Base-by-base conservation (phyloP, 306 rosid species). In the Ochetophila trinervis region DNA sequence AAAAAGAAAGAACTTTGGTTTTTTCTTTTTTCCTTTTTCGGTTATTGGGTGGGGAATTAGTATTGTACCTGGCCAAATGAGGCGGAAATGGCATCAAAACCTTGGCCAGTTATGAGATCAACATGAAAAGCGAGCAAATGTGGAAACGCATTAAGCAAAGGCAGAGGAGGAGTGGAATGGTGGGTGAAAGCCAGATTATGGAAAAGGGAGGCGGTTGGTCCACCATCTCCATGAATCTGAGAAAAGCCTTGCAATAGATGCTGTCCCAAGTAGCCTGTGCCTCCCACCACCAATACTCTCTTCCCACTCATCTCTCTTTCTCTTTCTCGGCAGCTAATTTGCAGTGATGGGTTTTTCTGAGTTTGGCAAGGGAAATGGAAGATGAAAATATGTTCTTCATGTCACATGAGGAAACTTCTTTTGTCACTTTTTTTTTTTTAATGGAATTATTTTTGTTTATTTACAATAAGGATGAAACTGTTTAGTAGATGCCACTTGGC, bases 241-340 rank as follows among this genome's bases (percentile, higher is more conserved):
- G 81, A 72, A 69, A 78, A 82, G 49, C 79, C 84, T 57, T 78
- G 88, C 50, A 89, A 62, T n/a, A 85, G 75, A 75, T 92, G 98
- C 80, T 92, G 98, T 50, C 98, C 98, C 79, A 92, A 76, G 60
- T 87, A 92, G 18, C 98, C 98, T 13, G 95, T 83, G 63, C 98
- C 96, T 80, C 98, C 98, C 60, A 89, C 89, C 9, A 89, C 66
- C 80, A 92, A 58, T 52, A 87, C 84, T 81, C 82, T 85, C 83
- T 82, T 81, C 32, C 59, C 55, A 16, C 70, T 61, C 81, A 73
- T 82, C 78, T 70, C 56, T 57, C 62, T 40, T 40, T 40, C 45
- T 40, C 45, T 40, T 40, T 40, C 3, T 9, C 12, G 45, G 45
- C 45, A 1, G 32, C 12, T 2, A 40, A 9, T 40, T 40, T 6